Evolutionary conservation across 2,329 filamentous ascomycete genomes (phyloP), one percentile per base, ranked within the genome.

Genomic region (Fusarium sp.): DNA sequence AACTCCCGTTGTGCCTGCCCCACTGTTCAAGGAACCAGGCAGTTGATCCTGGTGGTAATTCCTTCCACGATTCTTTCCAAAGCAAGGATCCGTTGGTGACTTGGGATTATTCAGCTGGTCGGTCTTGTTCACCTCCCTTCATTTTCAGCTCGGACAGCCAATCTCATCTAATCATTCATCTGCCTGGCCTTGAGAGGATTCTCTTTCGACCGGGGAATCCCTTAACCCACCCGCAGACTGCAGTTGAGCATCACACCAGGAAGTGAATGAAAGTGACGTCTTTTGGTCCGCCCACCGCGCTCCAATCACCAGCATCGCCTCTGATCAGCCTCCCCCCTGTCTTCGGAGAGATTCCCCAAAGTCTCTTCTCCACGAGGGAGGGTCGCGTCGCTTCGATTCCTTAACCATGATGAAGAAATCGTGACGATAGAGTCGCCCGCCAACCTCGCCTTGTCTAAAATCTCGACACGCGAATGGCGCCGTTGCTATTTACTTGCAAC

Each of bases 81-180:
- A 46, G 51, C 67, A 69, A 61, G 67, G 64, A 61, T 58, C 56
- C 64, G 53, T 58, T 58, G 63, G 44, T 44, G 36, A 54, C 29
- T 50, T 20, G 36, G 25, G 55, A 58, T 64, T 61, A 55, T 62
- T 70, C 64, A 70, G 67, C 68, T 57, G 36, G 59, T 29, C 9
- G 10, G 29, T 60, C 25, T 49, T 49, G 42, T 25, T 67, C 42
- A 58, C 64, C 51, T 58, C 64, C 64, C 42, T 67, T 62, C 65
- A 56, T 67, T 56, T 56, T 58, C 56, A 49, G 58, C 54, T 34
- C 11, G 20, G 60, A 36, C 54, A 51, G 33, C 27, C 60, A 62
- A 51, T 58, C 54, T 53, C 54, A 44, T 40, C 34, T 58, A 9
- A 50, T 27, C 27, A 58, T 44, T 50, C 53, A 40, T 50, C 29